Evolutionary conservation across 441 rosid species (phyloP), one percentile per base, ranked within the genome.

Genomic region (Erodium texanum): DNA sequence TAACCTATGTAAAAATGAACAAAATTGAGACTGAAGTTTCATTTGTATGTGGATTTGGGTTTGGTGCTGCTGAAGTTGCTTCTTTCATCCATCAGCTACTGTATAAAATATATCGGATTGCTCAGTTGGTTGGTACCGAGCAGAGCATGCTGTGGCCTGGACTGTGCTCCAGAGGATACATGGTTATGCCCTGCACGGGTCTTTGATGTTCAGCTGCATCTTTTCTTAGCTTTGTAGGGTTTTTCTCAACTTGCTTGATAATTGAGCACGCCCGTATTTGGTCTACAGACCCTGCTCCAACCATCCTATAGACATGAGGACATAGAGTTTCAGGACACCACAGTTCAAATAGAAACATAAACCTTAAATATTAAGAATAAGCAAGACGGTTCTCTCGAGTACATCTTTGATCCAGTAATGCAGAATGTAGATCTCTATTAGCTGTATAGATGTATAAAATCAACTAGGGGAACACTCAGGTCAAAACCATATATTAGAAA

Each of bases 101-200:
- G n/a, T n/a, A n/a, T n/a, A n/a, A n/a, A n/a, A n/a, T 27, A 27
- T 27, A 27, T 32, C 36, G 6, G 3, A 32, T 32, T 32, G 36
- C 6, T 79, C 78, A 81, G 48, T 72, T 79, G 62, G 78, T 69
- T 43, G 87, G 85, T 59, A 81, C 77, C 0, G 76, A 76, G 81
- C 97, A 94, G 68, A 94, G 89, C 78, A 86, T 81, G 69, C 96
- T 86, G 54, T 89, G 97, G 22, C 92, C 94, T 50, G 84, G 86
- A 75, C 81, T 83, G 74, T 83, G 96, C 77, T 92, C 94, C 77
- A 88, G 68, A 1, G 98, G 90, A 75, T 94, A 89, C 89, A 89
- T 79, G 15, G 83, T 75, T 56, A 85, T 66, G 68, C 89, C 91
- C 78, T 72, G 77, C 71, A 92, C 87, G 56, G 69, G 86, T 64